phyloP scores from a whole-genome alignment of 139 green algal genomes.

The Astrephomene gubernaculifera region DNA sequence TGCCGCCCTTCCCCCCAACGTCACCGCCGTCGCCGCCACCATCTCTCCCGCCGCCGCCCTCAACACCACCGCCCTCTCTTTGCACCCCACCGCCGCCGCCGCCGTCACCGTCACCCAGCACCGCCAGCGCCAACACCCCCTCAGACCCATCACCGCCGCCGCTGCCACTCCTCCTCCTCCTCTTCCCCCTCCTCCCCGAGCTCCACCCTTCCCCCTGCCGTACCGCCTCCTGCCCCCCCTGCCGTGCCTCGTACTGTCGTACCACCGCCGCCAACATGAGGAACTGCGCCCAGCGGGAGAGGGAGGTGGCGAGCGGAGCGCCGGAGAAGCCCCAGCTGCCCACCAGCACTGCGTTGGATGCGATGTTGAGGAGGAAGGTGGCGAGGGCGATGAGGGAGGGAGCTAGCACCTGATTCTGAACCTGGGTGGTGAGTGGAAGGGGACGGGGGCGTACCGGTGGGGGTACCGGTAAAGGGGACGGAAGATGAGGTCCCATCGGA shows the following conservation, averaged over 20 bases:
- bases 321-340: constrained; percentile 33
- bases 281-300: constrained; percentile 50
- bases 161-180: too few relatives aligned
- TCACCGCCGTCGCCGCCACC: background rate
- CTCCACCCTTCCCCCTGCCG: background rate
- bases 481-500: too few relatives aligned
- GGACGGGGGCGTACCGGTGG: too few relatives aligned
- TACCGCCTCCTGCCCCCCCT: background rate
- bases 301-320: constrained; percentile 50
- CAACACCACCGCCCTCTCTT: background rate
- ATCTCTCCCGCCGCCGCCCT: background rate
- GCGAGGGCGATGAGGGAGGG: constrained; percentile 33
- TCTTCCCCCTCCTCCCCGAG: background rate
- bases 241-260: constrained; percentile 25
- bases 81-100: background rate
- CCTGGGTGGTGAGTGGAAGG: background rate
- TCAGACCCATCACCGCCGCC: too few relatives aligned
- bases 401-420: constrained; percentile 46
- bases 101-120: background rate
- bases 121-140: too few relatives aligned
- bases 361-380: constrained; percentile 53
- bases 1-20: background rate
- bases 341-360: constrained; percentile 40
- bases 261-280: constrained; percentile 35
- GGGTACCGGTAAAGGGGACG: background rate